Conservation (phyloP, 202 grass and related monocot species). For the Carex sylvatica region DNA sequence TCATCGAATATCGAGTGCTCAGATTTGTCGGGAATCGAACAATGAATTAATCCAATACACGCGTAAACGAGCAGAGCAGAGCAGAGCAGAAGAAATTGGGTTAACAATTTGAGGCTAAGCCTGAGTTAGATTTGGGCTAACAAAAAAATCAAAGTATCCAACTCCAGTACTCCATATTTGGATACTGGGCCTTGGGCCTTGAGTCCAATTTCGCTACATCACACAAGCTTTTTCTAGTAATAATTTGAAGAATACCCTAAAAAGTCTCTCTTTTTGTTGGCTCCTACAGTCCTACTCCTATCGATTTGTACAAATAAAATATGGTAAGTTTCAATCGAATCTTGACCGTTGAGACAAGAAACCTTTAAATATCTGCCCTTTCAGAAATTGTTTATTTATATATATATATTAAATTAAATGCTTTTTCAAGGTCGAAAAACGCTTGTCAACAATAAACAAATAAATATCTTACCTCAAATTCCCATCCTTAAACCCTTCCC, state of each 20-base stretch:
- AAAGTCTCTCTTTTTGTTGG: not conserved
- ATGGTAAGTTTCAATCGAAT: not conserved
- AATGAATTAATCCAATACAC: not conserved
- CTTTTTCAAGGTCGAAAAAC: not conserved
- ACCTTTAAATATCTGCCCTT: no score
- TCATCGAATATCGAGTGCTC: not conserved
- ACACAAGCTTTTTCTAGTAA: not conserved
- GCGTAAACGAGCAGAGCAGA: no score
- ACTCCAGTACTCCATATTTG: not conserved
- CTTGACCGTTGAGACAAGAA: not conserved
- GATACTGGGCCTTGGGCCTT: not conserved
- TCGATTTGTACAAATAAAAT: not conserved
- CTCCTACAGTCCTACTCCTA: no score
- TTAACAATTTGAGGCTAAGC: not conserved
- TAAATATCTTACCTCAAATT: not conserved
- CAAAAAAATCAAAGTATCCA: not conserved
- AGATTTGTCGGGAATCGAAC: not conserved
- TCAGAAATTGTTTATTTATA: not conserved
- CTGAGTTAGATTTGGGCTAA: not conserved
- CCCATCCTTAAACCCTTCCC: constrained; percentile 3
- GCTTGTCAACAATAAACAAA: not conserved
- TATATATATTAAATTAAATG: no score
- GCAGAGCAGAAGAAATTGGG: no score
- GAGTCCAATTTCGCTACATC: not conserved
- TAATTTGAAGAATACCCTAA: not conserved